A percentile compares a stretch with the other conserved stretches of the same genome.
phyloP scores from a whole-genome alignment of 768 basidiomycete genomes.

The Lentinula sp. region DNA sequence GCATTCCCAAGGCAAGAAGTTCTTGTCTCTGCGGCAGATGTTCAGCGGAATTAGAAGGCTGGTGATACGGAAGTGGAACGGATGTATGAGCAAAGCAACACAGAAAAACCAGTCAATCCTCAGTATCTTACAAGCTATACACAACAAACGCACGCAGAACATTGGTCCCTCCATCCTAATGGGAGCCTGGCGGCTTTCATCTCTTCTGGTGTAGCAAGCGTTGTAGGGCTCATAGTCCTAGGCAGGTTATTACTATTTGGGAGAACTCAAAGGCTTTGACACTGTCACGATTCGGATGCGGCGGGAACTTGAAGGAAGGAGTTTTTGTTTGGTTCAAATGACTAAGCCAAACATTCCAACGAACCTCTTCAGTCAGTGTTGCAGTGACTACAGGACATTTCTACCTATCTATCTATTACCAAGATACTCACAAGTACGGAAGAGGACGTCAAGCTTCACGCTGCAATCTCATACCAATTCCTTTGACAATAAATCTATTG shows the following conservation, averaged over 20 bases:
- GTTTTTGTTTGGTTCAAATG: neutral
- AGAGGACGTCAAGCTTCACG: no score
- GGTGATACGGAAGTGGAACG: constrained; percentile 3
- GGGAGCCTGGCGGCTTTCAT: constrained; percentile 74
- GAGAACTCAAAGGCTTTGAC: neutral
- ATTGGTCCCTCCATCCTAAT: constrained; percentile 81
- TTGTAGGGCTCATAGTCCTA: constrained; percentile 56
- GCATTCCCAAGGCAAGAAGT: constrained; percentile 90
- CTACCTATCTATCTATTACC: no score
- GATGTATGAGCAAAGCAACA: neutral
- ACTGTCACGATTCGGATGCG: neutral
- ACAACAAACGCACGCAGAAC: constrained; percentile 70
- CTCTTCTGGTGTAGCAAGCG: constrained; percentile 78
- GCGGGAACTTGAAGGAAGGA: neutral
- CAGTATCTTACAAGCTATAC: neutral
- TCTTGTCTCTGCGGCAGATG: constrained; percentile 70
- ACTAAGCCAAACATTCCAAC: neutral
- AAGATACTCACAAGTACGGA: no score
- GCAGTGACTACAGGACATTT: no score
- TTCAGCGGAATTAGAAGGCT: constrained; percentile 88
- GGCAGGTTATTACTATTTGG: neutral
- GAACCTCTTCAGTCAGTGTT: no score
- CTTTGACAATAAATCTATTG: no score
- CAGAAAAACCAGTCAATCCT: neutral
- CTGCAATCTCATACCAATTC: no score